phyloP scores from a whole-genome alignment of 2,329 filamentous ascomycete species.

The Ceratocystis smalleyi region DNA sequence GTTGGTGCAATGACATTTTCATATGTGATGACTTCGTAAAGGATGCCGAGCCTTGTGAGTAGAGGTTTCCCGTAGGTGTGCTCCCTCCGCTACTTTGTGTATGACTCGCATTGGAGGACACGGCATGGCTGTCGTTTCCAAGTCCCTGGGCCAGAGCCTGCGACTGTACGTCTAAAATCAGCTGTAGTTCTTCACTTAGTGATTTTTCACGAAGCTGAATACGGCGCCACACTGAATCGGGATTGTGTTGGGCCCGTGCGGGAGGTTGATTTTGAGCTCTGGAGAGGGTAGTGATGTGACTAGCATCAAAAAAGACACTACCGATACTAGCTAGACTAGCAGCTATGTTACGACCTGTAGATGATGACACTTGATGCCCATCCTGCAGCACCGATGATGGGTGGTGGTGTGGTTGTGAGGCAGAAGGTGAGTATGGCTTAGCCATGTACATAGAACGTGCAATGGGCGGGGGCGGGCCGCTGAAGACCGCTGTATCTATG shows the following conservation, averaged over 20 bases:
- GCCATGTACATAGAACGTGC: slow-evolving; percentile 26
- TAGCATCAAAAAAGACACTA: slow-evolving; percentile 28
- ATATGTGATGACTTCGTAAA: slow-evolving; percentile 27
- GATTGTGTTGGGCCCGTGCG: slow-evolving; percentile 5
- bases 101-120: not conserved
- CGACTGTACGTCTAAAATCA: slow-evolving; percentile 35
- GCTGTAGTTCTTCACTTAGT: slow-evolving; percentile 33
- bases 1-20: slow-evolving; percentile 29
- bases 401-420: slow-evolving; percentile 20
- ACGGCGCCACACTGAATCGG: slow-evolving; percentile 33
- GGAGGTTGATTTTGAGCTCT: not conserved
- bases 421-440: not conserved
- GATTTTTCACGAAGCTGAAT: slow-evolving; percentile 32
- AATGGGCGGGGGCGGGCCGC: slow-evolving; percentile 37
- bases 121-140: not conserved
- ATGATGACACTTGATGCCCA: not conserved
- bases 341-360: slow-evolving; percentile 6
- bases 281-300: slow-evolving; percentile 16
- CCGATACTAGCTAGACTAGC: slow-evolving; percentile 18
- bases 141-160: slow-evolving; percentile 20
- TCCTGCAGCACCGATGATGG: slow-evolving; percentile 15
- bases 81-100: slow-evolving; percentile 23
- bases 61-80: slow-evolving; percentile 28
- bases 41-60: slow-evolving; percentile 23
- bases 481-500: slow-evolving; percentile 26